Base-by-base conservation (phyloP, 768 basidiomycete genomes). In the Russula dissimulans region DNA sequence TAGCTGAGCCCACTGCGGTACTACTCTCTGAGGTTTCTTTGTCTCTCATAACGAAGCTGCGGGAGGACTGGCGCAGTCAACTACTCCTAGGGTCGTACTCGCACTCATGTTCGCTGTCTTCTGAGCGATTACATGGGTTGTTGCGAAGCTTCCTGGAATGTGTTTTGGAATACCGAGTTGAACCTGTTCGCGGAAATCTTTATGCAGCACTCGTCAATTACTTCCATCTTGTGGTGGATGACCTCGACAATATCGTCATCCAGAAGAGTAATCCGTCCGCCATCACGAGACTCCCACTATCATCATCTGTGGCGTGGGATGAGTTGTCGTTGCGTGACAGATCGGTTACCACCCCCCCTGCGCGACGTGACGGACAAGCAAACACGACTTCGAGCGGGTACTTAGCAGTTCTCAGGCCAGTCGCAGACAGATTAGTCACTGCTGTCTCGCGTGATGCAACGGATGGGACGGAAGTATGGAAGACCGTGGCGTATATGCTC, bases 381-480 rank as follows among this genome's bases (percentile, higher is more conserved):
- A 43, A 26, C n/a, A 47, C 63, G 14, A 54, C 66, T n/a, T 71
- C 79, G 59, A 68, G 72, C 5, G 83, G 85, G 4, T 87, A 86
- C 62, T 69, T 93, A 10, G 72, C 79, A 0, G 76, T 87, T 57
- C 74, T 98, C 69, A 87, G 85, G 66, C 73, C 78, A 5, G 77
- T 77, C 39, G 78, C 87, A 66, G 95, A 95, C 56, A 79, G 87
- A 5, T 73, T 97, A 18, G 77, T 93, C 0, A 73, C 82, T 0
- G 78, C 83, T 41, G 77, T 95, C 42, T 83, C 90, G 22, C 79
- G 91, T n/a, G 95, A 98, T 68, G 94, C 93, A 1, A 89, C 91
- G 56, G 94, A 97, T 64, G 95, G 94, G 7, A 85, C 90, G 17
- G 94, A 97, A 71, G 91, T 97, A 2, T 98, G 95, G 95, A 91